Evolutionary conservation across 2,329 filamentous ascomycete genomes (phyloP).

Genomic region (Penicillium psychrosexuale): DNA sequence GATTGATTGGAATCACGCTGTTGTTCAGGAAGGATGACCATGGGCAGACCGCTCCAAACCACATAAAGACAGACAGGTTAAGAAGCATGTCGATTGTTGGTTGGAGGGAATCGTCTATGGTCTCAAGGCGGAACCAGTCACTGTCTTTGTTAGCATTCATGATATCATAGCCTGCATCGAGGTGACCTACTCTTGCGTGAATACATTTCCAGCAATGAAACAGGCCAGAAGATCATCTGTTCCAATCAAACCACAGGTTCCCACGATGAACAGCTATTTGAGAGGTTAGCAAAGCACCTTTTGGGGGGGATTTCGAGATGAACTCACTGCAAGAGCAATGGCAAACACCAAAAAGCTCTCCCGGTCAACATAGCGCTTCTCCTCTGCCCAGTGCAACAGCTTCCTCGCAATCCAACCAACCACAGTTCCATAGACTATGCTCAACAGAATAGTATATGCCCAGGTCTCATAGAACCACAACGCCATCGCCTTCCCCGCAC

Average conservation of each 20-base stretch:
- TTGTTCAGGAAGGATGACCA: constrained; percentile 71
- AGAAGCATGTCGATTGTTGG: constrained; percentile 93
- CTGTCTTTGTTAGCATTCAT: constrained; percentile 29
- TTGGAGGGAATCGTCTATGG: constrained; percentile 85
- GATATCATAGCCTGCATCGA: background rate
- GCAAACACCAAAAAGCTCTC: constrained; percentile 88
- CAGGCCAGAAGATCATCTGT: constrained; percentile 88
- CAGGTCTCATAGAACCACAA: constrained; percentile 84
- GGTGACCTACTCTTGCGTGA: constrained; percentile 71
- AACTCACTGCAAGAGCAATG: constrained; percentile 70
- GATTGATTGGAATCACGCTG: constrained; percentile 67
- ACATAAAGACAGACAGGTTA: constrained; percentile 84
- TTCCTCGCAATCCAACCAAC: constrained; percentile 81
- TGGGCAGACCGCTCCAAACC: constrained; percentile 82
- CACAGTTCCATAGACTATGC: constrained; percentile 69
- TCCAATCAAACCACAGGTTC: constrained; percentile 81
- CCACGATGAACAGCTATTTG: constrained; percentile 70
- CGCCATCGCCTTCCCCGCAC: constrained; percentile 65
- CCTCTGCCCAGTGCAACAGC: constrained; percentile 78
- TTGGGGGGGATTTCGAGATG: background rate
- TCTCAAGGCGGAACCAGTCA: constrained; percentile 89
- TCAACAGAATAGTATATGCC: constrained; percentile 78
- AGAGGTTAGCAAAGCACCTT: constrained; percentile 6
- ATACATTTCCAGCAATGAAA: constrained; percentile 86
- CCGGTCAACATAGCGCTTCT: constrained; percentile 75